A percentile compares a stretch with the other conserved stretches of the same genome.
These are phyloP conservation scores for Polytrichum commune DNA, from an alignment of 225 moss, liverwort and hornwort species.

Conservation along the genomic window DNA sequence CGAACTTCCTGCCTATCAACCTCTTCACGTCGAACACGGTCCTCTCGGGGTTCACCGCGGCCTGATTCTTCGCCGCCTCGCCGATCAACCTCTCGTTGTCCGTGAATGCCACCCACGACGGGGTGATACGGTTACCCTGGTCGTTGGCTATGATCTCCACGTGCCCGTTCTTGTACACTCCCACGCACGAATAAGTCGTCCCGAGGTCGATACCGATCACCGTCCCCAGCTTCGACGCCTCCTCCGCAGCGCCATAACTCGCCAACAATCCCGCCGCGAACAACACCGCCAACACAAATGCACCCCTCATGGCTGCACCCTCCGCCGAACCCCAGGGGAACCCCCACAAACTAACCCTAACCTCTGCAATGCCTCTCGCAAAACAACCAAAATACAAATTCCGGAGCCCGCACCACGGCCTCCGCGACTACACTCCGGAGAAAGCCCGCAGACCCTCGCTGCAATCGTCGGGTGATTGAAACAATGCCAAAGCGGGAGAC, in stretches of 20 bases:
- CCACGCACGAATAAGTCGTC: constrained; percentile 61
- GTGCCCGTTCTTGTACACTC: constrained; percentile 62
- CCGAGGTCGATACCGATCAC: constrained; percentile 63
- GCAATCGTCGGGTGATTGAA: too few relatives aligned
- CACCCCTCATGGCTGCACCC: constrained; percentile 7
- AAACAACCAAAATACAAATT: too few relatives aligned
- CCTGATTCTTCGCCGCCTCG: constrained; percentile 65
- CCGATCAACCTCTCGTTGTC: constrained; percentile 51
- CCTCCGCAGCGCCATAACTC: constrained; percentile 33
- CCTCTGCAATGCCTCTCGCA: too few relatives aligned
- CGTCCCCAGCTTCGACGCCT: constrained; percentile 51
- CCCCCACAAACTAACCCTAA: not conserved
- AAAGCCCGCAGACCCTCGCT: too few relatives aligned
- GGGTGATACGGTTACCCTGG: constrained; percentile 60
- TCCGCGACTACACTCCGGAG: too few relatives aligned
- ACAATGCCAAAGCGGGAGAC: too few relatives aligned
- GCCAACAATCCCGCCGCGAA: constrained; percentile 12
- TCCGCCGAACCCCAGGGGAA: not conserved
- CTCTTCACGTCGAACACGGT: constrained; percentile 62
- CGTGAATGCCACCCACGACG: constrained; percentile 63
- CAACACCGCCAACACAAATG: constrained; percentile 25
- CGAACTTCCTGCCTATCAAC: constrained; percentile 50
- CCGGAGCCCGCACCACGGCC: too few relatives aligned
- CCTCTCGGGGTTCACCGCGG: constrained; percentile 57
- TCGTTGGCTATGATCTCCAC: constrained; percentile 65